Evolutionary conservation across 1,284 basidiomycete species (phyloP).

Genomic region (Ustilago loliicola): DNA sequence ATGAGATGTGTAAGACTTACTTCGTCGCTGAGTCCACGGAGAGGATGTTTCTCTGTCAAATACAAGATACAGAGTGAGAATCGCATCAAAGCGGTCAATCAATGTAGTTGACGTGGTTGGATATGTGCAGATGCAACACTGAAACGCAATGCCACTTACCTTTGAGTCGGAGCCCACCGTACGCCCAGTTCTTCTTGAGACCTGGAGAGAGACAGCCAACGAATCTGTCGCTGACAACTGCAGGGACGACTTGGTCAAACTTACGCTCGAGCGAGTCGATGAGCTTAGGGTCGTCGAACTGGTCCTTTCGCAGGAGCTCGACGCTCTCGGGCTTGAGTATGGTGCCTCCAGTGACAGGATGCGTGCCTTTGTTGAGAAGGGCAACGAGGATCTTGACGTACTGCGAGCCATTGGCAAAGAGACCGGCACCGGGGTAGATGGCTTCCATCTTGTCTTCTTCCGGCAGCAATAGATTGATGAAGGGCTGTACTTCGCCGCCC

Average conservation of each 20-base stretch:
- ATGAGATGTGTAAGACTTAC: too few species aligned
- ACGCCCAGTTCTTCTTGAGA: slow-evolving; percentile 27
- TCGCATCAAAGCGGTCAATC: too few species aligned
- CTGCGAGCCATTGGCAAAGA: slow-evolving; percentile 34
- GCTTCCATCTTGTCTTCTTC: slow-evolving; percentile 46
- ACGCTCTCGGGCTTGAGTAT: slow-evolving; percentile 59
- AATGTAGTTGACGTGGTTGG: too few species aligned
- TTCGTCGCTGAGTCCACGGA: slow-evolving; percentile 28
- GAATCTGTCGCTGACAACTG: slow-evolving; percentile 21
- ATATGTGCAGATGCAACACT: too few species aligned
- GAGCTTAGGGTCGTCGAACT: slow-evolving; percentile 23
- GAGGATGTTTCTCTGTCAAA: slow-evolving; percentile 25
- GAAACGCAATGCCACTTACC: too few species aligned
- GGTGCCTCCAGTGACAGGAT: slow-evolving; percentile 40
- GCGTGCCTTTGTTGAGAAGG: slow-evolving; percentile 57
- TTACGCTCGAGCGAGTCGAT: slow-evolving; percentile 19
- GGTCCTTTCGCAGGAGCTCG: slow-evolving; percentile 46
- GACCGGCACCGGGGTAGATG: slow-evolving; percentile 51
- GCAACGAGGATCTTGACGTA: slow-evolving; percentile 51
- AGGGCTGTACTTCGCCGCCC: slow-evolving; percentile 18
- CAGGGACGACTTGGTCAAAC: slow-evolving; percentile 21
- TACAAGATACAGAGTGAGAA: not conserved
- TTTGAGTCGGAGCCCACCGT: slow-evolving; percentile 16
- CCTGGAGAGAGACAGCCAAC: slow-evolving; percentile 22
- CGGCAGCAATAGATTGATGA: slow-evolving; percentile 22